Conservation (phyloP, 2,329 filamentous ascomycete genomes). For the Huntiella moniliformis region DNA sequence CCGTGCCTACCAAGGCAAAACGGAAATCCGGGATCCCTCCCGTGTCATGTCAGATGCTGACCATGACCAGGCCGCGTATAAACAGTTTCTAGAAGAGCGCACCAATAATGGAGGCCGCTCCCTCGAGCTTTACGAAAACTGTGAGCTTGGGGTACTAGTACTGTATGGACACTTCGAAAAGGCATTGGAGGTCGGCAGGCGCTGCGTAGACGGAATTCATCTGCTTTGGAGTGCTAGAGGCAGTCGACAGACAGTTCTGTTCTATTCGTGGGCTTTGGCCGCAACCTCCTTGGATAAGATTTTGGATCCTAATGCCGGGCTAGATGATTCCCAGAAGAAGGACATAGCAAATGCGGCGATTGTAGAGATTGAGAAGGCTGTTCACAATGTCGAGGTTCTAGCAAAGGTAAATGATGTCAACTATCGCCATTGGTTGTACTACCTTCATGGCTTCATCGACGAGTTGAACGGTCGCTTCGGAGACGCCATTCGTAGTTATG, state of each 20-base stretch:
- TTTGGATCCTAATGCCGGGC: slow-evolving; percentile 24
- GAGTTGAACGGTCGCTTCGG: slow-evolving; percentile 42
- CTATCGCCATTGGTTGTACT: slow-evolving; percentile 48
- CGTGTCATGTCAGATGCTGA: slow-evolving; percentile 49
- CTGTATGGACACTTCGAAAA: slow-evolving; percentile 43
- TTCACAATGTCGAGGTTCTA: slow-evolving; percentile 38
- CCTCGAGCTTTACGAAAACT: slow-evolving; percentile 47
- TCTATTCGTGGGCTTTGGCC: slow-evolving; percentile 38
- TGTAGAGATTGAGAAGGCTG: slow-evolving; percentile 32
- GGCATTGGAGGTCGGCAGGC: slow-evolving; percentile 37
- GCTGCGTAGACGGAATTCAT: slow-evolving; percentile 27
- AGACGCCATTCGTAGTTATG: slow-evolving; percentile 43
- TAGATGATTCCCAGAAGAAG: slow-evolving; percentile 11
- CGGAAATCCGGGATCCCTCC: slow-evolving; percentile 28
- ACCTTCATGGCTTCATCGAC: slow-evolving; percentile 49
- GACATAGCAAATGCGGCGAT: slow-evolving; percentile 30
- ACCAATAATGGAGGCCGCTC: slow-evolving; percentile 43
- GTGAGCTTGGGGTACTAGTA: slow-evolving; percentile 43
- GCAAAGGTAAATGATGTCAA: slow-evolving; percentile 48
- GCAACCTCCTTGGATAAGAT: slow-evolving; percentile 31
- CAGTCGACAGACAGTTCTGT: slow-evolving; percentile 36
- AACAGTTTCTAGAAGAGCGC: slow-evolving; percentile 34
- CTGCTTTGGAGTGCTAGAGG: slow-evolving; percentile 42
- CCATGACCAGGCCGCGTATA: slow-evolving; percentile 40
- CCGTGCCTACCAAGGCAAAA: slow-evolving; percentile 59